Base-by-base conservation (phyloP, 306 rosid species). In the Ochetophila trinervis region DNA sequence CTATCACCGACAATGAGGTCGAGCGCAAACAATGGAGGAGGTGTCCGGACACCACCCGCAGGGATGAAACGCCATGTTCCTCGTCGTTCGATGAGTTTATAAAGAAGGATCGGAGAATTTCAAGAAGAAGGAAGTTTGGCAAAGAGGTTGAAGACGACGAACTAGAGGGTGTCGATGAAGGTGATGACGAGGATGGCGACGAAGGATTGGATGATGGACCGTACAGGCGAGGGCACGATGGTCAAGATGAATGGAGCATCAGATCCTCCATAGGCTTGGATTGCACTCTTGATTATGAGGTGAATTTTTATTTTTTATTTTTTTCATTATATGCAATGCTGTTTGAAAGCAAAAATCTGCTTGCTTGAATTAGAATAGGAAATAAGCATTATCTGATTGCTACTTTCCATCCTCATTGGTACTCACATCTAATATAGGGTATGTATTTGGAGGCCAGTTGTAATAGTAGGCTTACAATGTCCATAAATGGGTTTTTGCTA, bases 241-340 rank as follows among this genome's bases (percentile, higher is more conserved):
- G 15, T n/a, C 57, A 20, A 13, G 75, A 60, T 5, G 68, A 51
- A 23, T 62, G 65, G 64, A 66, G 55, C n/a, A 73, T 78, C 82
- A 62, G 66, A 58, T 58, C 78, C 40, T 78, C 68, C 17, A 78
- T 78, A 4, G 78, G 78, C 72, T 12, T 51, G 63, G 72, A 78
- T 16, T 75, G 71, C 19, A 78, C 78, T 42, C 78, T 78, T 17
- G 78, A 78, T 60, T 69, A 27, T 68, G 82, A 72, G 78, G 78
- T 78, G 5, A 34, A 12, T 53, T 1, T 15, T 34, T 42, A 18
- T 14, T 18, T 35, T 40, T 30, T 7, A 0, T 17, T 67, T 57
- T 45, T 20, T 19, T 5, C 4, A 27, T 27, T 27, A 27, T 27
- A 27, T 27, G 45, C 45, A 9, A 40, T 40, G 45, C 45, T 40